Conservation (phyloP, 495 filamentous ascomycete species). For the Aspergillus sclerotioniger region DNA sequence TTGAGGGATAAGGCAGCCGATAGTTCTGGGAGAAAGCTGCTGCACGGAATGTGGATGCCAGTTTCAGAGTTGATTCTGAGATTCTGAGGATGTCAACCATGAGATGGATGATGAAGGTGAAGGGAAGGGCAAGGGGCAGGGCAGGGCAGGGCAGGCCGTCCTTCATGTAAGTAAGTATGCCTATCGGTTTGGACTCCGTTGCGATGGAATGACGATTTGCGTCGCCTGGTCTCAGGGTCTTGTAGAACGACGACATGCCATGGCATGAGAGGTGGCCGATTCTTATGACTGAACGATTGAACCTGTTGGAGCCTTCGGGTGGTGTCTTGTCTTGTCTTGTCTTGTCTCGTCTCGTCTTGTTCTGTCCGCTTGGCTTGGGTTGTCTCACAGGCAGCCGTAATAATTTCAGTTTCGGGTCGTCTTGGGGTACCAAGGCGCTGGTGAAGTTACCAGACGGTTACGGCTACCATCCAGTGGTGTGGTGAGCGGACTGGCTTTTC, state of each 20-base stretch:
- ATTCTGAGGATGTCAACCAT: conserved; percentile 9
- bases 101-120: neutral
- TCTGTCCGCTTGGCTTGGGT: neutral
- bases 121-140: neutral
- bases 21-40: neutral
- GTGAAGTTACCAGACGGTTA: neutral
- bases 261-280: conserved; percentile 3
- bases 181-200: no score
- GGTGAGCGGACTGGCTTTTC: neutral
- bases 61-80: conserved; percentile 12
- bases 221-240: neutral
- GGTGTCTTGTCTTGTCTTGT: neutral
- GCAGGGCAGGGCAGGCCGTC: neutral
- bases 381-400: neutral
- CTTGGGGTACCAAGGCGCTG: neutral
- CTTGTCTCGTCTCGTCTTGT: neutral
- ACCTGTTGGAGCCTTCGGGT: no score
- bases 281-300: neutral
- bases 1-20: conserved; percentile 6
- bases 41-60: conserved; percentile 10
- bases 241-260: neutral
- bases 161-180: neutral
- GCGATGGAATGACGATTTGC: conserved; percentile 3
- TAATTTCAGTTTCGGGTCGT: neutral
- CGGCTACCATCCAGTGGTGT: neutral